Conservation (phyloP, 2,329 filamentous ascomycete species). For the Penicillium vulpinum region DNA sequence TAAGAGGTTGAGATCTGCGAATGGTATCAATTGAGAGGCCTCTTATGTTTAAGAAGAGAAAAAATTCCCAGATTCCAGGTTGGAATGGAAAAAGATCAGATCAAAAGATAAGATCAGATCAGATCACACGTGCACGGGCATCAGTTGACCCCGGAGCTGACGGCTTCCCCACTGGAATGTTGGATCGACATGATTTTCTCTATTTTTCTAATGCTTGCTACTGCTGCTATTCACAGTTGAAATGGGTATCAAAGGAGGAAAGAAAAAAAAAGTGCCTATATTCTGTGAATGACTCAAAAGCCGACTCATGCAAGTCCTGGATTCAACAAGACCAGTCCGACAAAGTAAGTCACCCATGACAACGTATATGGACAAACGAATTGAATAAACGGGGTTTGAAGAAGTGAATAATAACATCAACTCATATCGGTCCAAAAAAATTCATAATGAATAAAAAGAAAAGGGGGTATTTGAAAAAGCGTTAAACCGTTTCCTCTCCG, state of each 20-base stretch:
- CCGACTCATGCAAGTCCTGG: neutral
- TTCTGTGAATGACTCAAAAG: constrained; percentile 6
- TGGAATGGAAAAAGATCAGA: neutral
- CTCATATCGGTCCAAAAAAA: constrained; percentile 33
- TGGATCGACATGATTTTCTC: constrained; percentile 23
- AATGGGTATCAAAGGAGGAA: neutral
- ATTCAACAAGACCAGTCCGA: constrained; percentile 1
- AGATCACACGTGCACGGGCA: constrained; percentile 24
- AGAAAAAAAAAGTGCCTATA: constrained; percentile 11
- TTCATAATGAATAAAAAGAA: constrained; percentile 22
- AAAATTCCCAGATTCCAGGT: neutral
- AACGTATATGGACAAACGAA: constrained; percentile 27
- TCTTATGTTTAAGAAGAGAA: neutral
- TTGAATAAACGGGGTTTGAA: constrained; percentile 18
- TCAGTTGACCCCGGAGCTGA: constrained; percentile 21
- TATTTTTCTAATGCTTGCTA: constrained; percentile 2
- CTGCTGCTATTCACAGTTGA: neutral
- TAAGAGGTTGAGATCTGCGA: neutral
- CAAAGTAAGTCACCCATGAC: constrained; percentile 5
- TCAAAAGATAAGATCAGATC: constrained; percentile 28
- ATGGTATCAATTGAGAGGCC: neutral
- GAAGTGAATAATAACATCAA: constrained; percentile 30
- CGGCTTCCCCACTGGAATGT: constrained; percentile 22
- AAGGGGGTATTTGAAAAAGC: constrained; percentile 35
- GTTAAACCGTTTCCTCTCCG: constrained; percentile 25